Percentiles rank a stretch among this genome's conserved stretches.
Evolutionary conservation across 140 eudicot species (phyloP).

Genomic region (Flaveria floridana): DNA sequence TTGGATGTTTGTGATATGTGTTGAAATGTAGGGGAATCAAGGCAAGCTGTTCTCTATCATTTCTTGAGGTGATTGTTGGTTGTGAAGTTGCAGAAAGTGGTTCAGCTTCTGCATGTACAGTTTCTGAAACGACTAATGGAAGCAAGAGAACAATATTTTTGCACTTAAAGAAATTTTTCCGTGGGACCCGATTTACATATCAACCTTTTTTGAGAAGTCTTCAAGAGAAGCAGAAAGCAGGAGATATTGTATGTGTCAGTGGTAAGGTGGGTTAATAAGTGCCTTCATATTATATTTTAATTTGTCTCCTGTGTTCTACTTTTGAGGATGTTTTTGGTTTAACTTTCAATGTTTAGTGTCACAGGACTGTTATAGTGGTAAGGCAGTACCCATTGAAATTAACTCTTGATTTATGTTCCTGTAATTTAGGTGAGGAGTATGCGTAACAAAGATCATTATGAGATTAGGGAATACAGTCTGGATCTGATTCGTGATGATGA

Average conservation of each 20-base stretch:
- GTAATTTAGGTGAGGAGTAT: slow-evolving; percentile 63
- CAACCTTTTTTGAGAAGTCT: slow-evolving; percentile 61
- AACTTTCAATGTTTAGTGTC: slow-evolving; percentile 8
- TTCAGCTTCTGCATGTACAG: slow-evolving; percentile 45
- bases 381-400: not conserved
- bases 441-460: slow-evolving; percentile 73
- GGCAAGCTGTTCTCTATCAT: slow-evolving; percentile 66
- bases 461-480: slow-evolving; percentile 77
- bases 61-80: slow-evolving; percentile 83
- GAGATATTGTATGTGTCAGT: slow-evolving; percentile 87
- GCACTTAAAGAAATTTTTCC: slow-evolving; percentile 84
- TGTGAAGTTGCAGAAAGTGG: slow-evolving; percentile 64
- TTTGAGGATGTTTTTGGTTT: slow-evolving; percentile 10
- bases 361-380: not conserved
- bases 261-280: slow-evolving; percentile 73
- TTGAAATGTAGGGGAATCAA: slow-evolving; percentile 69
- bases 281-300: slow-evolving; percentile 5
- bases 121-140: slow-evolving; percentile 39
- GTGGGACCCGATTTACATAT: slow-evolving; percentile 86
- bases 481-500: slow-evolving; percentile 62
- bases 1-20: slow-evolving; percentile 22
- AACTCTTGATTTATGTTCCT: slow-evolving; percentile 22
- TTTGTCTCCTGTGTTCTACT: slow-evolving; percentile 13
- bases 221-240: slow-evolving; percentile 69
- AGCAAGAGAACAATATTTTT: slow-evolving; percentile 64